Evolutionary conservation across 2,329 filamentous ascomycete species (phyloP).

Genomic region (Fusarium cyanostomum): DNA sequence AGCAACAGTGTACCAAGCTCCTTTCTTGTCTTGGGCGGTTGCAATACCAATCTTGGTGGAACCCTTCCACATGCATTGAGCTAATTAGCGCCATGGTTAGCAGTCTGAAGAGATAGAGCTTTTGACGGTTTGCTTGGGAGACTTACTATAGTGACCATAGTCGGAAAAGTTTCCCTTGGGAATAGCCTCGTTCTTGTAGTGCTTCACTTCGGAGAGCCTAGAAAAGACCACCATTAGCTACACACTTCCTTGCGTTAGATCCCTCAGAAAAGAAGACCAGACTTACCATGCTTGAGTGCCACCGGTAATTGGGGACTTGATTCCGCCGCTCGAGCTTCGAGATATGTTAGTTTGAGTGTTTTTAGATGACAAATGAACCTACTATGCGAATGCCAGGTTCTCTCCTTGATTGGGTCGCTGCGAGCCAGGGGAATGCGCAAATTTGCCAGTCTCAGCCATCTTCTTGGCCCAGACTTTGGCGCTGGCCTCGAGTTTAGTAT

Average conservation of each 20-base stretch:
- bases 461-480: slow-evolving; percentile 30
- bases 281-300: slow-evolving; percentile 33
- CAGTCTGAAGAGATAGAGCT: fast-evolving
- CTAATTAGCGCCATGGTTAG: slow-evolving; percentile 2
- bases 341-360: not conserved
- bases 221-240: not conserved
- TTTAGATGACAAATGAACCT: not conserved
- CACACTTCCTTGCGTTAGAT: too few species aligned
- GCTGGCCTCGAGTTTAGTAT: slow-evolving; percentile 11
- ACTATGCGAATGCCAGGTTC: slow-evolving; percentile 35
- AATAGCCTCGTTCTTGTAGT: slow-evolving; percentile 34
- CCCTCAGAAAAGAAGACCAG: fast-evolving
- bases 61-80: slow-evolving; percentile 46
- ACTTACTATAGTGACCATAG: slow-evolving; percentile 45
- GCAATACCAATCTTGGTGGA: slow-evolving; percentile 48
- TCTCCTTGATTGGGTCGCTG: slow-evolving; percentile 33
- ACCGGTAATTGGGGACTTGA: slow-evolving; percentile 24
- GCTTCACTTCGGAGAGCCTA: slow-evolving; percentile 33
- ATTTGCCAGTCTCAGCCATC: slow-evolving; percentile 23
- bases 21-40: slow-evolving; percentile 39
- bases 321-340: slow-evolving; percentile 8
- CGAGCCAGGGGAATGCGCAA: slow-evolving; percentile 17
- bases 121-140: fast-evolving
- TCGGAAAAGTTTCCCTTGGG: slow-evolving; percentile 35
- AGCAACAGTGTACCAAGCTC: slow-evolving; percentile 47